Conservation (phyloP, 225 moss, liverwort and hornwort genomes). For the Asterella californica region DNA sequence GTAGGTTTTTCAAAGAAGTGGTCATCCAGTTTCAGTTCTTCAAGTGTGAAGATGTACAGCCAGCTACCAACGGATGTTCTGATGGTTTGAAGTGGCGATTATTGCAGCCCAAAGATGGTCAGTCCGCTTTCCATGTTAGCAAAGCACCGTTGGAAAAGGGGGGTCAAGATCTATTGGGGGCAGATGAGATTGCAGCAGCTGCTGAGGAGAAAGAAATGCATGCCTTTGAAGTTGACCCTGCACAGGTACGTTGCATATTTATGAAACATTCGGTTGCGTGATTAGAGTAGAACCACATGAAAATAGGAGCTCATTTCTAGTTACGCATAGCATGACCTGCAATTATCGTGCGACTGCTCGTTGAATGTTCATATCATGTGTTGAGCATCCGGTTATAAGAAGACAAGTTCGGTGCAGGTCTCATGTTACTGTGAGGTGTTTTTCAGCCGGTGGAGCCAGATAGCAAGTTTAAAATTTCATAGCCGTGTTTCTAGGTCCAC, state of each 20-base stretch:
- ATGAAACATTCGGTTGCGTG: not conserved
- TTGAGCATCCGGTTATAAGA: no score
- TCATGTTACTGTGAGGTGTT: not conserved
- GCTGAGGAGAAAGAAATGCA: slow-evolving; percentile 95
- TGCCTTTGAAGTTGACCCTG: slow-evolving; percentile 96
- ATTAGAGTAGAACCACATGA: not conserved
- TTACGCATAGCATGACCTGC: not conserved
- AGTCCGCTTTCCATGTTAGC: slow-evolving; percentile 73
- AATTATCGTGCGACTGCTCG: not conserved
- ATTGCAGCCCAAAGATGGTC: slow-evolving; percentile 46
- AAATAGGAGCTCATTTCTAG: not conserved
- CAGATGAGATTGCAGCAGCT: slow-evolving; percentile 60
- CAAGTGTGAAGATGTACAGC: not conserved
- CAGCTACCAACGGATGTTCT: not conserved
- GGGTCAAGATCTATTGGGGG: slow-evolving; percentile 66
- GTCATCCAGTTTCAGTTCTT: not conserved
- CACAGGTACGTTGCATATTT: slow-evolving; percentile 53
- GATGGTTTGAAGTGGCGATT: not conserved
- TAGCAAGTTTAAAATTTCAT: not conserved
- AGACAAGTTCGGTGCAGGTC: not conserved
- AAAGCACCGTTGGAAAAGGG: slow-evolving; percentile 75
- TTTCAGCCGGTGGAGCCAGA: not conserved
- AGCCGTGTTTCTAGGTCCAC: not conserved
- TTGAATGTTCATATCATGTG: not conserved
- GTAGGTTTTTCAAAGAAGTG: not conserved